Base-by-base conservation (phyloP, 176 grass and related monocot genomes). In the Oryza officinalis region DNA sequence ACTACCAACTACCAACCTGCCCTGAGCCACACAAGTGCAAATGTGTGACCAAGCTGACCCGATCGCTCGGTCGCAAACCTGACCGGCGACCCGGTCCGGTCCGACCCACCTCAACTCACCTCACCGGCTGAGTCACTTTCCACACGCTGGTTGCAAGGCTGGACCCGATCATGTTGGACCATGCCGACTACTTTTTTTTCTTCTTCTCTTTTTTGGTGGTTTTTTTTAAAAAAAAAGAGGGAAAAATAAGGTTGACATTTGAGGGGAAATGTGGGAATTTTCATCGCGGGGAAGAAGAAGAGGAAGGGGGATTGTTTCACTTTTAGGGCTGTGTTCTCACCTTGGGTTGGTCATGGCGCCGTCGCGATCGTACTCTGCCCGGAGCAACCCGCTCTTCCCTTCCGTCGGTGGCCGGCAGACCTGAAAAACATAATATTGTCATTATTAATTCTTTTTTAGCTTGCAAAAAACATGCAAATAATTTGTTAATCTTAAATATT, bases 311-410 rank as follows among this genome's bases (percentile, higher is more conserved):
- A 10, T 54, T 54, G 3, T 57, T 20, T 20, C 0, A 0, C 1
- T 5, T 57, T 22, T 0, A 0, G 18, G 20, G 52, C 0, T 61
- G 8, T 61, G 22, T 10, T 27, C 65, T 87, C 41, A 95, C 93
- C 87, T 88, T 8, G 90, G 94, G 78, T 83, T 86, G 12, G 81
- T 17, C 84, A 76, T 80, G 81, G 60, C 59, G 30, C 80, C 83
- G 68, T 90, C 85, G 25, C 87, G 82, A 69, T 93, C 86, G 86
- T 91, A 95, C 84, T 98, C 95, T 1, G 92, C 93, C 4, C 93
- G 80, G 82, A 98, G 89, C 57, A 98, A 87, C 7, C 96, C 96
- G 50, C 93, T 98, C 71, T 93, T 94, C 68, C 92, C 96, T 54
- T 91, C 93, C 65, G 87, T 30, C 27, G 96, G 91, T 38, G 92